Conservation (phyloP, 2,329 filamentous ascomycete genomes). For the Escovopsis sp. region DNA sequence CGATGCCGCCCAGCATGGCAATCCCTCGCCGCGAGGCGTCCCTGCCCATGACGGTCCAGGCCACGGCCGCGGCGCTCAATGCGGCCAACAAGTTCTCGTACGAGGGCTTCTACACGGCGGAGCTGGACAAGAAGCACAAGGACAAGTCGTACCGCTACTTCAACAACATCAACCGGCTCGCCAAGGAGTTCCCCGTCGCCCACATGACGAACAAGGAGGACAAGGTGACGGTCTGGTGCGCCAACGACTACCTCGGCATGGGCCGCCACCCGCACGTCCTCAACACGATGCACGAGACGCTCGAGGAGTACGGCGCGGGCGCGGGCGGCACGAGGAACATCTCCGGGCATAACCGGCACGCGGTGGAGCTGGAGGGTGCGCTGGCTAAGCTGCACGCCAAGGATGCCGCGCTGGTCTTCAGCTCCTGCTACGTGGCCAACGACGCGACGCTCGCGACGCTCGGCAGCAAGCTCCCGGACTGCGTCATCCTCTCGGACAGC, state of each 20-base stretch:
- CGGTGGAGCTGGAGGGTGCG: constrained; percentile 66
- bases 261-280: constrained; percentile 78
- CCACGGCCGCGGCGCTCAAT: constrained; percentile 10
- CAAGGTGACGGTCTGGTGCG: constrained; percentile 94
- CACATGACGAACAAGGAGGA: constrained; percentile 77
- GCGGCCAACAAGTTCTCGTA: constrained; percentile 64
- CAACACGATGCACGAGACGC: constrained; percentile 81
- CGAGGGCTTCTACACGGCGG: constrained; percentile 69
- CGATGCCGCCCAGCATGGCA: constrained; percentile 10
- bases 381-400: constrained; percentile 83
- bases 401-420: constrained; percentile 85
- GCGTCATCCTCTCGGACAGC: constrained; percentile 94
- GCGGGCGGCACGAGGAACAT: constrained; percentile 96
- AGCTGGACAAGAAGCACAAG: constrained; percentile 97
- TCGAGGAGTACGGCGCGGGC: constrained; percentile 89
- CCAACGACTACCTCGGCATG: constrained; percentile 98
- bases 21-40: constrained; percentile 6
- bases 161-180: constrained; percentile 99
- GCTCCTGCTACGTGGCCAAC: constrained; percentile 96
- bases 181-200: constrained; percentile 87
- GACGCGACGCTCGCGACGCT: constrained; percentile 92
- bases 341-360: constrained; percentile 93
- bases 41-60: constrained; percentile 1
- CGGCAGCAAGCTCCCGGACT: constrained; percentile 92
- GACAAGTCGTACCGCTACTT: constrained; percentile 99